A percentile compares a stretch with the other conserved stretches of the same genome.
Conservation (phyloP, 2,329 filamentous ascomycete species). For the Stemphylium lycopersici region DNA sequence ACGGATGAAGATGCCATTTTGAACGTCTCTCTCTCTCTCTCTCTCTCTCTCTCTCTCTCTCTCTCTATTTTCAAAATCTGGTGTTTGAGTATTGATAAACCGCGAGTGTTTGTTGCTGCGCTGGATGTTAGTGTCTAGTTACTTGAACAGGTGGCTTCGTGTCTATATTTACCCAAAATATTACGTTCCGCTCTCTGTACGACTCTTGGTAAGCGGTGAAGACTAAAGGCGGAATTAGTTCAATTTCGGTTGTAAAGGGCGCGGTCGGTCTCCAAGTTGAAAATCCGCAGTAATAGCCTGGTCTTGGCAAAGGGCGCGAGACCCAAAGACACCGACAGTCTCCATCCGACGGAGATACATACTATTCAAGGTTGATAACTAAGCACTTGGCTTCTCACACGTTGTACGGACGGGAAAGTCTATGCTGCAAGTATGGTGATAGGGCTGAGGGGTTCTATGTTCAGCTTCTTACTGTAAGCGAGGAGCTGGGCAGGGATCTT, state of each 20-base stretch:
- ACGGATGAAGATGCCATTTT: constrained; percentile 24
- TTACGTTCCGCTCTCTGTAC: background rate
- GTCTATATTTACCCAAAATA: background rate
- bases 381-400: background rate
- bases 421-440: constrained; percentile 1
- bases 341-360: background rate
- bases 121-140: background rate
- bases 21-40: background rate
- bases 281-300: background rate
- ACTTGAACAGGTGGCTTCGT: background rate
- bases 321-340: background rate
- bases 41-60: no score
- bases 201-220: constrained; percentile 8
- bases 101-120: background rate
- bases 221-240: constrained; percentile 23
- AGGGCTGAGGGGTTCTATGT: constrained; percentile 16
- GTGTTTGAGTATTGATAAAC: background rate
- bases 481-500: constrained; percentile 17
- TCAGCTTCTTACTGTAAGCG: constrained; percentile 14
- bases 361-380: constrained; percentile 1
- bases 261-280: constrained; percentile 1
- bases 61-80: background rate
- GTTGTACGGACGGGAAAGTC: background rate
- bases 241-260: background rate
- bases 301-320: constrained; percentile 7